Evolutionary conservation across 2,329 filamentous ascomycete species (phyloP).

Genomic region (Fusarium sublunatum): DNA sequence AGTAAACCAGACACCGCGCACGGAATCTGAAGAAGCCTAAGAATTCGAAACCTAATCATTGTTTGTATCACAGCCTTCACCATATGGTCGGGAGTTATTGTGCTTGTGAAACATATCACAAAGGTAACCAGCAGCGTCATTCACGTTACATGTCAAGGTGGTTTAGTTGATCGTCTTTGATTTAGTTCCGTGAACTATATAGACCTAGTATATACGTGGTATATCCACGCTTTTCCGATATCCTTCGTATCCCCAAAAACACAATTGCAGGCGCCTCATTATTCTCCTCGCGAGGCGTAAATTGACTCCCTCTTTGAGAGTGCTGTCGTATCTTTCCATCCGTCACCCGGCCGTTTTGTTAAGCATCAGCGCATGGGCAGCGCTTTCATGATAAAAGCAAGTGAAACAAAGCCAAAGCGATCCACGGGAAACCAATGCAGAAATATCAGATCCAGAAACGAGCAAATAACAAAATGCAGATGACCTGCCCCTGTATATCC

Average conservation of each 20-base stretch:
- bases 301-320: constrained; percentile 3
- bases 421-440: constrained; percentile 2
- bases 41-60: constrained; percentile 1
- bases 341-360: neutral
- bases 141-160: neutral
- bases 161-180: constrained; percentile 9
- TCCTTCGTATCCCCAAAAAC: constrained; percentile 14
- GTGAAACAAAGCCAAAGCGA: constrained; percentile 12
- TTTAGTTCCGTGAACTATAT: constrained; percentile 11
- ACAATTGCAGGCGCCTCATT: constrained; percentile 8
- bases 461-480: constrained; percentile 22
- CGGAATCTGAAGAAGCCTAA: constrained; percentile 2
- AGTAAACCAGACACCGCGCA: constrained; percentile 31
- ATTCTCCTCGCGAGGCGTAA: neutral
- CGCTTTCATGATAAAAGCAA: constrained; percentile 8
- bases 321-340: neutral
- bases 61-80: neutral
- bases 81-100: neutral
- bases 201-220: constrained; percentile 19
- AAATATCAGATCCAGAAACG: constrained; percentile 1
- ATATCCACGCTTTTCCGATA: constrained; percentile 3
- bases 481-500: constrained; percentile 14
- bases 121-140: neutral
- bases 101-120: neutral
- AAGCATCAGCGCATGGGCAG: neutral